These are phyloP conservation scores for Hymenoscyphus fructigenus DNA, from an alignment of 2,329 filamentous ascomycete species.

Conservation along the genomic window DNA sequence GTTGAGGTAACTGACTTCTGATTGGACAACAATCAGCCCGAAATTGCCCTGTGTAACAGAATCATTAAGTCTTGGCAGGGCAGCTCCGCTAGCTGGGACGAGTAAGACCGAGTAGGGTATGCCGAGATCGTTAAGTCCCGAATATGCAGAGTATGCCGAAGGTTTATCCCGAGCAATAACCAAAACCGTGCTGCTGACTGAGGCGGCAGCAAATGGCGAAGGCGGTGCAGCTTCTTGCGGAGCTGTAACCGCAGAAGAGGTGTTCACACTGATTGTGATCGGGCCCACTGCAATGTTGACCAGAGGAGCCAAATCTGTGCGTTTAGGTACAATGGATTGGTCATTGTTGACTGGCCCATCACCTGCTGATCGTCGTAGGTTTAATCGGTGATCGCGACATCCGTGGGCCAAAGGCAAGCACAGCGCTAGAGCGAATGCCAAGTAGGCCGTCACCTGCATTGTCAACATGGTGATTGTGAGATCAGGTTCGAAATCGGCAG, in stretches of 20 bases:
- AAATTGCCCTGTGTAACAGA: conserved; percentile 50
- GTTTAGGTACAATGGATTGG: conserved; percentile 15
- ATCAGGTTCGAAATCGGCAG: conserved; percentile 2
- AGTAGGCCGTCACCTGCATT: conserved; percentile 10
- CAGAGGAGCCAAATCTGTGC: conserved; percentile 9
- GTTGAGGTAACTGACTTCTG: conserved; percentile 17
- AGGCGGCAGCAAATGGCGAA: conserved; percentile 4
- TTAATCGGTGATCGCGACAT: conserved; percentile 14
- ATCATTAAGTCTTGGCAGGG: conserved; percentile 52
- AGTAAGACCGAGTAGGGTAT: conserved; percentile 55
- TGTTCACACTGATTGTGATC: conserved; percentile 12
- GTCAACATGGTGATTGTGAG: conserved; percentile 14
- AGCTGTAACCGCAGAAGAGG: conserved; percentile 3
- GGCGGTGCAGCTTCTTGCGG: background rate
- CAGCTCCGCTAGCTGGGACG: conserved; percentile 51
- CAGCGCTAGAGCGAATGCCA: conserved; percentile 16
- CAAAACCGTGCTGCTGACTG: conserved; percentile 47
- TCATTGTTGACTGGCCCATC: conserved; percentile 14
- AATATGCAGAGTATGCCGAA: conserved; percentile 48
- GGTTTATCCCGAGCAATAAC: conserved; percentile 53
- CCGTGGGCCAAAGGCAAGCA: conserved; percentile 16
- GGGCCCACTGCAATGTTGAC: conserved; percentile 7
- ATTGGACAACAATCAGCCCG: conserved; percentile 51
- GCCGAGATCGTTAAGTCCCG: conserved; percentile 57
- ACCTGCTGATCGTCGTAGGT: conserved; percentile 8